phyloP scores from a whole-genome alignment of 306 rosid genomes.

The Malus domestica region ASM211411v1 NC_041801.1:33564501-33565000 shows the following conservation, averaged over 20 bases:
- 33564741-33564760: background rate
- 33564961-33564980: background rate
- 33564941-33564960: background rate
- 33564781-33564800: background rate
- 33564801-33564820: background rate
- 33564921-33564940: background rate
- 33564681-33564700: slow-evolving; percentile 54
- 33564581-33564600: slow-evolving; percentile 4
- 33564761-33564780: background rate
- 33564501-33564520: background rate
- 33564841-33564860: background rate
- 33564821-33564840: background rate
- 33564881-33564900: background rate
- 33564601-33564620: slow-evolving; percentile 20
- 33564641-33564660: slow-evolving; percentile 69
- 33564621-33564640: slow-evolving; percentile 65
- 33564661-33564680: slow-evolving; percentile 56
- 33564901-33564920: too few relatives aligned
- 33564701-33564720: slow-evolving; percentile 41
- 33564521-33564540: background rate
- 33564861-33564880: background rate
- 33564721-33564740: slow-evolving; percentile 10
- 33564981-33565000: background rate
- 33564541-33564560: background rate
- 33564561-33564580: background rate